Percentiles rank a stretch among this genome's conserved stretches.
phyloP scores from a whole-genome alignment of 2,329 filamentous ascomycete genomes.

The Xenoacremonium recifei region DNA sequence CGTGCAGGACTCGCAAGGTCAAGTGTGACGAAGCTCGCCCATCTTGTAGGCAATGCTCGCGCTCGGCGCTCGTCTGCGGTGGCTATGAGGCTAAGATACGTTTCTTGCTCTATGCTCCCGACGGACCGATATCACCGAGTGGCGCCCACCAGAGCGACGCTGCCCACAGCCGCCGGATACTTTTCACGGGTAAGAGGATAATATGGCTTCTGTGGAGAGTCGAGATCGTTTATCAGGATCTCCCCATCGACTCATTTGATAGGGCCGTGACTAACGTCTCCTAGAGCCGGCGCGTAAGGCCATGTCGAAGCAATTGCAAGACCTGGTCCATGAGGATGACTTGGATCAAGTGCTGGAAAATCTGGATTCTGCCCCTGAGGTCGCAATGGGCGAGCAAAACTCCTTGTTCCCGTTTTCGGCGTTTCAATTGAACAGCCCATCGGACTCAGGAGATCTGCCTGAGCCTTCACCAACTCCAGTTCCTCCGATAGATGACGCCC shows the following conservation, averaged over 20 bases:
- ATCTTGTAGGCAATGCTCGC: constrained; percentile 1
- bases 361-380: background rate
- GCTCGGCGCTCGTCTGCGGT: background rate
- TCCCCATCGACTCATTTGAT: no score
- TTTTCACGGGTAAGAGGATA: constrained; percentile 1
- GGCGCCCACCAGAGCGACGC: constrained; percentile 1
- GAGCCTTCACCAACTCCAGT: no score
- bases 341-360: background rate
- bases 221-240: background rate
- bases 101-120: constrained; percentile 1
- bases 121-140: background rate
- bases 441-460: no score
- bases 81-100: constrained; percentile 4
- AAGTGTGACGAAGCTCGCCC: constrained; percentile 4
- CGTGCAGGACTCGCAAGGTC: constrained; percentile 6
- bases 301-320: constrained; percentile 4
- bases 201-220: background rate
- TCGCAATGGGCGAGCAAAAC: background rate
- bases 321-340: constrained; percentile 1
- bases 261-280: background rate
- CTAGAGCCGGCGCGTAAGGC: constrained; percentile 1
- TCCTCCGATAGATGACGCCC: no score
- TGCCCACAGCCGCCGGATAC: constrained; percentile 3
- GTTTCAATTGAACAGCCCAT: no score
- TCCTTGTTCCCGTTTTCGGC: no score